phyloP scores from a whole-genome alignment of 2,329 filamentous ascomycete genomes.

The Aspergillus amoenus region DNA sequence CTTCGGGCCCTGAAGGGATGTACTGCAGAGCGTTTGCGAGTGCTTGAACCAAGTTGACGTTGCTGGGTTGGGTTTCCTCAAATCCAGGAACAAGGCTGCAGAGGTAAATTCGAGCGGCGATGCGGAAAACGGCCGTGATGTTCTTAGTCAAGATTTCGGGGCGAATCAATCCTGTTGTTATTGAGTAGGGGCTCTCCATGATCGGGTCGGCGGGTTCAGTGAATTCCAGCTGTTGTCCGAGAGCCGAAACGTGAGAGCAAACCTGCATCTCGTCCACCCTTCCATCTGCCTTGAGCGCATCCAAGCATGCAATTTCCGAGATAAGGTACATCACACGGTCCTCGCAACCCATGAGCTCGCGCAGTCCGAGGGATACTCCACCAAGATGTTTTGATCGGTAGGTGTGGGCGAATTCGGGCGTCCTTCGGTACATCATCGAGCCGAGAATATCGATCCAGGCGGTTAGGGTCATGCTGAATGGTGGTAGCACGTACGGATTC shows the following conservation, averaged over 20 bases:
- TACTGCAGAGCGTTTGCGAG: conserved; percentile 73
- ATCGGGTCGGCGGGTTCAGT: conserved; percentile 68
- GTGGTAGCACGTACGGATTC: conserved; percentile 63
- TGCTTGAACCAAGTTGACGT: conserved; percentile 73
- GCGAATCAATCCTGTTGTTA: conserved; percentile 67
- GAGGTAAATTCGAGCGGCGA: conserved; percentile 93
- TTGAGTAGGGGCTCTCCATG: conserved; percentile 58
- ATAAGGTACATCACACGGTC: conserved; percentile 98
- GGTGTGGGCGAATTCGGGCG: conserved; percentile 87
- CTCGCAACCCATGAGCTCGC: conserved; percentile 95
- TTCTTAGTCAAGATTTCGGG: conserved; percentile 83
- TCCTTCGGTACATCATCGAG: conserved; percentile 82
- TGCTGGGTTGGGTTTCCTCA: conserved; percentile 70
- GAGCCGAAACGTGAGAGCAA: conserved; percentile 84
- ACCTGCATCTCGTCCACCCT: conserved; percentile 79
- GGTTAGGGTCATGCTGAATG: conserved; percentile 88
- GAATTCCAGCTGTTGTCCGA: conserved; percentile 80
- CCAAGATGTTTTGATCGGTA: conserved; percentile 88
- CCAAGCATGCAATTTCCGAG: conserved; percentile 93
- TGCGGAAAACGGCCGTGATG: conserved; percentile 85
- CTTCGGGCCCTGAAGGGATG: conserved; percentile 76
- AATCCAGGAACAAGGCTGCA: conserved; percentile 92
- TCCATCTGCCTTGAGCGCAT: conserved; percentile 78
- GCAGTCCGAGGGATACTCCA: conserved; percentile 67
- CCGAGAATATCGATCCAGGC: conserved; percentile 98